Evolutionary conservation across 768 basidiomycete species (phyloP).

Genomic region (Boletellus emodensis): DNA sequence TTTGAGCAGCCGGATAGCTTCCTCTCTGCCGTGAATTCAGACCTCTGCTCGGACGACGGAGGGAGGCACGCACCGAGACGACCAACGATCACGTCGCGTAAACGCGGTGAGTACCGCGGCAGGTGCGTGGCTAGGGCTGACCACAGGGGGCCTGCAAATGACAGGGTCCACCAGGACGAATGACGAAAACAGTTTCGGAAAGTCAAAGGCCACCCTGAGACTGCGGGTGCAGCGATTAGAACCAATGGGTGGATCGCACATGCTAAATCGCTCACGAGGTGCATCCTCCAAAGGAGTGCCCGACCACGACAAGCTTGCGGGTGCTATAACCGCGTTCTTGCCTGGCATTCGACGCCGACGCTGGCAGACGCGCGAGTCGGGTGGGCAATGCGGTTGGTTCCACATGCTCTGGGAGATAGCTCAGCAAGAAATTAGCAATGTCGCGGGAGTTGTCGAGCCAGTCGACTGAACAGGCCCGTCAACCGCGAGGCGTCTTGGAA

Average conservation of each 20-base stretch:
- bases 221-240: constrained; percentile 32
- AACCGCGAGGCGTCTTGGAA: no score
- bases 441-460: constrained; percentile 80
- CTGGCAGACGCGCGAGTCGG: constrained; percentile 48
- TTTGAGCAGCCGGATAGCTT: constrained; percentile 48
- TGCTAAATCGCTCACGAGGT: constrained; percentile 50
- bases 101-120: constrained; percentile 44
- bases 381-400: constrained; percentile 42
- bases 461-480: constrained; percentile 45
- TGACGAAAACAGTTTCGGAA: constrained; percentile 64
- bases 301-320: constrained; percentile 63
- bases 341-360: constrained; percentile 40
- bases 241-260: no score
- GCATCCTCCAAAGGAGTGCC: constrained; percentile 85
- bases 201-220: constrained; percentile 57
- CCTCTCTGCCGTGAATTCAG: constrained; percentile 41
- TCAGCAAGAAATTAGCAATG: constrained; percentile 66
- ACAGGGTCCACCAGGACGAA: constrained; percentile 81
- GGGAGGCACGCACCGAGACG: constrained; percentile 43
- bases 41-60: neutral
- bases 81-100: constrained; percentile 58
- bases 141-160: constrained; percentile 33
- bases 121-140: neutral
- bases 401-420: constrained; percentile 54
- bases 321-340: constrained; percentile 43